Base-by-base conservation (phyloP, 2,329 filamentous ascomycete genomes). In the Aspergillus bombycis region DNA sequence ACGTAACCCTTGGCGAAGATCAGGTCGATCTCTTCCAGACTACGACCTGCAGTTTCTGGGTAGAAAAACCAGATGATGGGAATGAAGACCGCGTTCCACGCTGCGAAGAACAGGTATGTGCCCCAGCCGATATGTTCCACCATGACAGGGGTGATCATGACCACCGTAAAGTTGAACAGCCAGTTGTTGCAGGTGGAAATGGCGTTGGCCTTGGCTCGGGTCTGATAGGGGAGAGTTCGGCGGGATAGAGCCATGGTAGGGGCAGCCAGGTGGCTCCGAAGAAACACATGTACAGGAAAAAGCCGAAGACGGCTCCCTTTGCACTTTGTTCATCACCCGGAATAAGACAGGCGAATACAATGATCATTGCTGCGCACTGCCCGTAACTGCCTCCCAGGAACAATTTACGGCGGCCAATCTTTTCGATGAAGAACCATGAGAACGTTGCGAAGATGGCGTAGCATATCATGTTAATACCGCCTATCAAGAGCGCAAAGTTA, bases 201-300 rank as follows among this genome's bases (percentile, higher is more conserved):
- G 1, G 82, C 81, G 67, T 83, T 84, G 23, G 81, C 82, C 71
- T 83, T 83, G 32, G 81, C 78, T 23, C 83, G 76, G 11, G 65
- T 69, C 45, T 82, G 70, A 83, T 77, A 3, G 81, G 82, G 62
- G 81, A 82, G 68, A 82, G 74, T 62, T 83, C 83, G 36, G 82
- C 79, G 0, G 80, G 72, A 36, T 74, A 71, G 26, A 71, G 60
- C 86, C 85, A 89, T 0, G 86, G 86, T 12, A 88, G 79, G 14
- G 86, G 85, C 4, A 88, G 72, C 84, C 85, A 88, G 30, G 66
- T 67, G 21, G 65, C 65, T 19, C 66, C 66, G 23, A 69, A 69
- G 62, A 66, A 62, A n/a, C 66, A 67, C 63, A 68, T 69, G 50
- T 65, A 69, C 1, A 66, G 46, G 54, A 69, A 69, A 30, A 69